Evolutionary conservation across 2,329 filamentous ascomycete genomes (phyloP).

Genomic region (Penicillium sp.): DNA sequence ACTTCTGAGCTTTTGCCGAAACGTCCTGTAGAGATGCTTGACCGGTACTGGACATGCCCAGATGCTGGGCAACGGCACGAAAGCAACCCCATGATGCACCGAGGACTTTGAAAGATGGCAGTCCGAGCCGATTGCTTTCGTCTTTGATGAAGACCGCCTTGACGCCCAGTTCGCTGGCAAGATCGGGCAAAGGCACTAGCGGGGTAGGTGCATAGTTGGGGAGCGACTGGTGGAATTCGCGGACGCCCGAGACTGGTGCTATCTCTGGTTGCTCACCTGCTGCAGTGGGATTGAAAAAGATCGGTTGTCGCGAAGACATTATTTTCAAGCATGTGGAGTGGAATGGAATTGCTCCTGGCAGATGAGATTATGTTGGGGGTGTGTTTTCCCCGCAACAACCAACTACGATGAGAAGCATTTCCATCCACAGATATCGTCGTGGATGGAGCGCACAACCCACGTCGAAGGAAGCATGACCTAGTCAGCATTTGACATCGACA

Average conservation of each 20-base stretch:
- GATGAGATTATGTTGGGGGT: no score
- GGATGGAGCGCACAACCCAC: no score
- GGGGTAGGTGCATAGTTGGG: constrained; percentile 54
- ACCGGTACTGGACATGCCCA: constrained; percentile 35
- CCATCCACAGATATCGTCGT: no score
- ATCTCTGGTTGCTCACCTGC: constrained; percentile 12
- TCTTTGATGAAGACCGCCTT: constrained; percentile 61
- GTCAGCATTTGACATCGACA: no score
- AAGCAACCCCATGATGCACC: constrained; percentile 70
- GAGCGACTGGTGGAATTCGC: constrained; percentile 53
- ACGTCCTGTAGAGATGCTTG: constrained; percentile 43
- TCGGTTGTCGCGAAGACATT: constrained; percentile 22
- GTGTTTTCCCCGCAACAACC: no score
- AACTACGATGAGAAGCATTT: no score
- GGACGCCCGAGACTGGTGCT: constrained; percentile 11
- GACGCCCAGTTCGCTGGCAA: constrained; percentile 56
- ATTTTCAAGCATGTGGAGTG: no score
- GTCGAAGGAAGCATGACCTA: no score
- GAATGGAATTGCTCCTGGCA: no score
- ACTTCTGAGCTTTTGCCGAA: constrained; percentile 27
- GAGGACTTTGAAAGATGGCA: constrained; percentile 74
- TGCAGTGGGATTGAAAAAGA: constrained; percentile 25
- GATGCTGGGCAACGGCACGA: constrained; percentile 47
- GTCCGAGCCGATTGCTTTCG: constrained; percentile 60
- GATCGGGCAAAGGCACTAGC: constrained; percentile 47